phyloP scores from a whole-genome alignment of 352 stramenopile species.

The Phytophthora nicotianae region DNA sequence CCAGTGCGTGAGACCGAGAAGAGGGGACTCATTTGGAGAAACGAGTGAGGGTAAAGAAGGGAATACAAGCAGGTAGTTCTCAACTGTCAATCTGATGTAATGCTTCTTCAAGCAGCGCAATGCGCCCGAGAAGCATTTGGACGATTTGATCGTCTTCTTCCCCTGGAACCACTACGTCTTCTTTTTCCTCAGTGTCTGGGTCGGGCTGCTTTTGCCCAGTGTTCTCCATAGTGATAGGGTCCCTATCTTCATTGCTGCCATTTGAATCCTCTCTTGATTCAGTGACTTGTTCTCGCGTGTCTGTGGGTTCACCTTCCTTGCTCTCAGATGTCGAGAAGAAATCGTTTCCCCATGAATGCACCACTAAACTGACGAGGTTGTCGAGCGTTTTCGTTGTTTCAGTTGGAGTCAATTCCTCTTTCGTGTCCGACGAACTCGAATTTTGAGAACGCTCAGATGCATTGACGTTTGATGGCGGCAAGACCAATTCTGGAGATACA shows the following conservation, averaged over 20 bases:
- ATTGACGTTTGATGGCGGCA: background rate
- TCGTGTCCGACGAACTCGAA: slow-evolving; percentile 3
- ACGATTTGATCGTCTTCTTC: slow-evolving; percentile 47
- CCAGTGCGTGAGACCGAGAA: slow-evolving; percentile 45
- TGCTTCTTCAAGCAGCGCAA: slow-evolving; percentile 51
- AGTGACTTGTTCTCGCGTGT: slow-evolving; percentile 7
- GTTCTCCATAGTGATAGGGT: background rate
- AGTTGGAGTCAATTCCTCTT: background rate
- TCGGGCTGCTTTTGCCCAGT: background rate
- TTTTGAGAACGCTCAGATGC: background rate
- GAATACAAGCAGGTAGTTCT: slow-evolving; percentile 2
- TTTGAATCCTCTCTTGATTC: background rate
- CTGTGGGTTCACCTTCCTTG: background rate
- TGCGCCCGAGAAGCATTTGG: slow-evolving; percentile 46
- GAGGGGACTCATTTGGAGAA: slow-evolving; percentile 57
- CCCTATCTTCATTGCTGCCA: slow-evolving; percentile 4
- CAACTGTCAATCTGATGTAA: slow-evolving; percentile 37
- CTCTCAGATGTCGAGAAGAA: slow-evolving; percentile 16
- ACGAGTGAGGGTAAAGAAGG: slow-evolving; percentile 30
- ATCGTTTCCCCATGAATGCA: slow-evolving; percentile 55
- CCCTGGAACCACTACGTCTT: slow-evolving; percentile 13
- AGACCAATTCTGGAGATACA: background rate
- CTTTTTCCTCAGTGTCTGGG: slow-evolving; percentile 20
- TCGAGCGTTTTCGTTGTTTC: slow-evolving; percentile 39
- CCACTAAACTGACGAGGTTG: slow-evolving; percentile 52